These are phyloP conservation scores for Aspergillus pseudotamarii DNA, from an alignment of 2,329 filamentous ascomycete genomes.

Conservation along the genomic window DNA sequence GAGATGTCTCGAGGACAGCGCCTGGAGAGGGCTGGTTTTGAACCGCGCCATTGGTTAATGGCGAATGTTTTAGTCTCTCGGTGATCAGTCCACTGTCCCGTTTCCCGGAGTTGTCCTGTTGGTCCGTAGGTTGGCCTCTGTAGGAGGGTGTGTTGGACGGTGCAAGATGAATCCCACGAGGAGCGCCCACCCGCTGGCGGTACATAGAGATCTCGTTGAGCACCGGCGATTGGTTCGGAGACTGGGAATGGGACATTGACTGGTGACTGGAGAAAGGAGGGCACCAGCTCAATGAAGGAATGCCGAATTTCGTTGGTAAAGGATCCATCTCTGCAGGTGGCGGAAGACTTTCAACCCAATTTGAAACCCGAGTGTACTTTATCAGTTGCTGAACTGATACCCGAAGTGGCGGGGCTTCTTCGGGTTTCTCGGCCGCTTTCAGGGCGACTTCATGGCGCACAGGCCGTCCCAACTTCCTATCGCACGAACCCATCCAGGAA, in stretches of 20 bases:
- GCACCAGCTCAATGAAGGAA: not conserved
- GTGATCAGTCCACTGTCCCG: too few species aligned
- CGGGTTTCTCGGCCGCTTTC: slow-evolving; percentile 2
- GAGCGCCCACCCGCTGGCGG: slow-evolving; percentile 12
- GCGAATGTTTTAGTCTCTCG: not conserved
- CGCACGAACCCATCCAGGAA: slow-evolving; percentile 17
- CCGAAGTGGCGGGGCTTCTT: slow-evolving; percentile 3
- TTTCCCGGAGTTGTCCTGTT: not conserved
- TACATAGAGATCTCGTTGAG: slow-evolving; percentile 1
- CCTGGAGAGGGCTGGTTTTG: slow-evolving; percentile 3
- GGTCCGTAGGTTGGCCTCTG: not conserved
- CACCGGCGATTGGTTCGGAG: slow-evolving; percentile 12
- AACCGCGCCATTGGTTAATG: not conserved
- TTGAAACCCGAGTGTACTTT: slow-evolving; percentile 13
- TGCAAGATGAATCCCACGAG: not conserved
- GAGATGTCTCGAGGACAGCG: not conserved
- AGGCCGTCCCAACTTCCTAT: not conserved
- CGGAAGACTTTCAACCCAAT: slow-evolving; percentile 17
- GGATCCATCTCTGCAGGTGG: slow-evolving; percentile 14
- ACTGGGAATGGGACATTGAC: slow-evolving; percentile 5
- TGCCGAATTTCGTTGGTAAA: slow-evolving; percentile 3
- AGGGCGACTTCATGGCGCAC: slow-evolving; percentile 3
- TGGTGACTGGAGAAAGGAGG: not conserved
- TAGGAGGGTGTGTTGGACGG: not conserved
- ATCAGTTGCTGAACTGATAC: slow-evolving; percentile 7